Percentiles rank a stretch among this genome's conserved stretches.
These are phyloP conservation scores for Willaertia magna DNA, from an alignment of 208 protist genomes.

Conservation along the genomic window DNA sequence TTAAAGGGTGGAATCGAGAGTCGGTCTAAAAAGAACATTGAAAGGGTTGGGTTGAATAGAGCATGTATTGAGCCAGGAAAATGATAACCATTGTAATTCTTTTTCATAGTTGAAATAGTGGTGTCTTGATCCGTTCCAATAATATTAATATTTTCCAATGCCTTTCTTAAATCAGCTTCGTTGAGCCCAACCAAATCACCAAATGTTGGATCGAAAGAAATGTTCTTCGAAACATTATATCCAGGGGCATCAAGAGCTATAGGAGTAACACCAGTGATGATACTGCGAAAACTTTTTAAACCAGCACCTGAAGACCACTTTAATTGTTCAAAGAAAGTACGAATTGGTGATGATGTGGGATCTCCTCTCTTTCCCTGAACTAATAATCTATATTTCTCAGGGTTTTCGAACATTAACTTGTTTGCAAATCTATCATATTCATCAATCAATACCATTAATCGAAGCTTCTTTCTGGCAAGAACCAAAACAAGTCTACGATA, in stretches of 20 bases:
- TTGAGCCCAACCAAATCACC: not conserved
- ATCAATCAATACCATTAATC: not conserved
- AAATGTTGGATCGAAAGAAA: not conserved
- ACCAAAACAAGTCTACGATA: not conserved
- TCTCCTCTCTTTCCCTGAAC: not conserved
- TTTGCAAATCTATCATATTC: not conserved
- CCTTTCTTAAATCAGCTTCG: not conserved
- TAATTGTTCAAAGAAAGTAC: not conserved
- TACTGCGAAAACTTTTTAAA: not conserved
- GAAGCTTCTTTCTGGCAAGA: not conserved
- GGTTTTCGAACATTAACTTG: not conserved
- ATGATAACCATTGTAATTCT: not conserved
- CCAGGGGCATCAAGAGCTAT: not conserved
- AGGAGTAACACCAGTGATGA: not conserved
- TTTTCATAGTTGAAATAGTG: not conserved
- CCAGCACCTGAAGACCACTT: not conserved
- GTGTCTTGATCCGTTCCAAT: not conserved
- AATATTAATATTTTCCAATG: not conserved
- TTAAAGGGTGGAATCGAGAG: not conserved
- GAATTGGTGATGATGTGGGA: not conserved
- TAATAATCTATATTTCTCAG: not conserved
- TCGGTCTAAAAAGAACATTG: not conserved
- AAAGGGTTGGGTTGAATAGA: not conserved
- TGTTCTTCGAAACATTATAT: not conserved
- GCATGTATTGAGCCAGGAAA: not conserved